These are phyloP conservation scores for Articulospora tetracladia DNA, from an alignment of 495 filamentous ascomycete species.

Conservation along the genomic window DNA sequence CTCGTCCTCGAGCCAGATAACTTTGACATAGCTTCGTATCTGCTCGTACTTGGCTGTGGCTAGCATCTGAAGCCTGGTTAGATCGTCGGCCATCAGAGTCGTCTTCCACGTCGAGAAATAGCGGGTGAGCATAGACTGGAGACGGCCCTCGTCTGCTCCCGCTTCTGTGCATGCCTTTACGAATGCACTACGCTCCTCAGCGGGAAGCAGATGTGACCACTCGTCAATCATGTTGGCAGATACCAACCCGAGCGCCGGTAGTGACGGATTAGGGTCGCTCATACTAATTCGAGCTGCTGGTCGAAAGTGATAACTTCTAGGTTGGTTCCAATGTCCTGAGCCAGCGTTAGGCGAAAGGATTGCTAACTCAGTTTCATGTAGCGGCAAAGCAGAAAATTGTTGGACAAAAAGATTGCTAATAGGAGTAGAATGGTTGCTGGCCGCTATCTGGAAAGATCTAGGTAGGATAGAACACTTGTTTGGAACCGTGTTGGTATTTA, in stretches of 20 bases:
- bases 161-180: slow-evolving; percentile 10
- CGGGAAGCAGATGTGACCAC: slow-evolving; percentile 11
- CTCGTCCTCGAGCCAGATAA: slow-evolving; percentile 11
- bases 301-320: slow-evolving; percentile 9
- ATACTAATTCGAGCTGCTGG: slow-evolving; percentile 8
- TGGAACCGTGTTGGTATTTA: no score
- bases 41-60: slow-evolving; percentile 9
- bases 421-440: slow-evolving; percentile 1
- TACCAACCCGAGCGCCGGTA: slow-evolving; percentile 4
- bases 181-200: slow-evolving; percentile 8
- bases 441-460: not conserved
- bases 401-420: slow-evolving; percentile 5
- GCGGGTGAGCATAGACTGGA: slow-evolving; percentile 11
- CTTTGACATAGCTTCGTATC: slow-evolving; percentile 13
- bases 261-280: slow-evolving; percentile 7
- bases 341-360: slow-evolving; percentile 5
- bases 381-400: slow-evolving; percentile 7
- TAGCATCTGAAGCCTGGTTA: slow-evolving; percentile 11
- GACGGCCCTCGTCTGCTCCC: slow-evolving; percentile 11
- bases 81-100: slow-evolving; percentile 12
- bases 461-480: no score
- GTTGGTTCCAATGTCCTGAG: slow-evolving; percentile 4
- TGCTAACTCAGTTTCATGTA: slow-evolving; percentile 7
- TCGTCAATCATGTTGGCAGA: slow-evolving; percentile 7
- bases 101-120: slow-evolving; percentile 14